Percentiles rank a stretch among this genome's conserved stretches.
phyloP scores from a whole-genome alignment of 257 asterid species.

The Anisodus tanguticus region DNA sequence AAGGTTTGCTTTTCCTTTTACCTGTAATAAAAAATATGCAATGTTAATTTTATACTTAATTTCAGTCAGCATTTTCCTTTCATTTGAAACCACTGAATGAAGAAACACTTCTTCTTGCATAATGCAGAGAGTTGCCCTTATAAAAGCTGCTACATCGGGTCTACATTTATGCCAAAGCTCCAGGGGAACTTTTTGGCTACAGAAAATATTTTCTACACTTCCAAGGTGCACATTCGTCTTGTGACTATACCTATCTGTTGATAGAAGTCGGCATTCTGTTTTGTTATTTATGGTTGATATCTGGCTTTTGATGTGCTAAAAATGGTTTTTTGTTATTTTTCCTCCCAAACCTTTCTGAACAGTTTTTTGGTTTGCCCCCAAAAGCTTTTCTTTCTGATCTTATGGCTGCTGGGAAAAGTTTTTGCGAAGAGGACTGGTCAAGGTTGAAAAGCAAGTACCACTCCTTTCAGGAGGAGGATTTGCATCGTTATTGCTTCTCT shows the following conservation, averaged over 20 bases:
- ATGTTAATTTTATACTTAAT: not conserved
- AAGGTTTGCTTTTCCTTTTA: constrained; percentile 57
- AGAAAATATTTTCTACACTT: constrained; percentile 88
- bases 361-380: constrained; percentile 85
- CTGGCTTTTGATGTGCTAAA: constrained; percentile 25
- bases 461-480: constrained; percentile 71
- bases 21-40: constrained; percentile 20
- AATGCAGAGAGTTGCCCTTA: constrained; percentile 77
- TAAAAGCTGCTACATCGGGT: constrained; percentile 66
- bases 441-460: constrained; percentile 63
- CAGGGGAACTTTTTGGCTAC: constrained; percentile 90
- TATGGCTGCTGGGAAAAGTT: constrained; percentile 78
- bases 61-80: not conserved
- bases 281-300: not conserved
- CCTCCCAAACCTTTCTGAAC: constrained; percentile 20
- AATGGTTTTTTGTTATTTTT: constrained; percentile 2
- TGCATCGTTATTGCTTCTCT: constrained; percentile 87
- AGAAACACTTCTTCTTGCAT: constrained; percentile 28
- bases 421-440: constrained; percentile 87
- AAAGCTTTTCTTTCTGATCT: constrained; percentile 76
- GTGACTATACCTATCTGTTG: not conserved
- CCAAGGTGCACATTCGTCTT: constrained; percentile 59
- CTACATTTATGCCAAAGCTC: constrained; percentile 85
- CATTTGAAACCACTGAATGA: constrained; percentile 17
- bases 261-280: constrained; percentile 13